A percentile compares a stretch with the other conserved stretches of the same genome.
phyloP scores from a whole-genome alignment of 345 rosid species.

The Carallia pectinifolia region DNA sequence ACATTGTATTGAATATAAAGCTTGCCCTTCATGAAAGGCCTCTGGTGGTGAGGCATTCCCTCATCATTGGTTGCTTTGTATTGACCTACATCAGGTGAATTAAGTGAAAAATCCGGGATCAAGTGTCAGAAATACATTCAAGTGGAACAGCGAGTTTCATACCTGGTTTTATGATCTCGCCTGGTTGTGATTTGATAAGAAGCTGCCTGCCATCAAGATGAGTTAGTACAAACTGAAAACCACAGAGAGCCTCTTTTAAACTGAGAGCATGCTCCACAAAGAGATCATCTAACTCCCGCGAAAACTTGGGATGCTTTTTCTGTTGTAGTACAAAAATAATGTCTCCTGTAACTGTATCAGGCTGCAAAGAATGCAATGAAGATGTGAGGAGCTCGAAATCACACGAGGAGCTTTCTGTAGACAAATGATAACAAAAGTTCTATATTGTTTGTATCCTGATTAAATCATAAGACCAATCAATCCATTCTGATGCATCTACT shows the following conservation, averaged over 20 bases:
- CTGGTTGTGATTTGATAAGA: slow-evolving; percentile 56
- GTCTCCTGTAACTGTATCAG: slow-evolving; percentile 47
- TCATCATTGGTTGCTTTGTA: slow-evolving; percentile 68
- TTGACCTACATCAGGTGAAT: slow-evolving; percentile 38
- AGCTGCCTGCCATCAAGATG: slow-evolving; percentile 71
- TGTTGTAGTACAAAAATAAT: slow-evolving; percentile 47
- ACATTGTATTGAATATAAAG: slow-evolving; percentile 64
- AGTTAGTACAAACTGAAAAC: slow-evolving; percentile 56
- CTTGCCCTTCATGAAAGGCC: slow-evolving; percentile 82
- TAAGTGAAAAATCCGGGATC: background rate
- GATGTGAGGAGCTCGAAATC: too few species aligned
- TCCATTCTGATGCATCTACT: background rate
- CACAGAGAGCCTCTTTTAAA: slow-evolving; percentile 66
- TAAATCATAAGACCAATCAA: background rate
- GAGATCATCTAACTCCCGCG: slow-evolving; percentile 30
- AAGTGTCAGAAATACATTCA: background rate
- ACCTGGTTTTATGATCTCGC: slow-evolving; percentile 69
- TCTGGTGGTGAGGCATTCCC: slow-evolving; percentile 68
- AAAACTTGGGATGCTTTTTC: slow-evolving; percentile 55
- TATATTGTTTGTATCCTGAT: background rate
- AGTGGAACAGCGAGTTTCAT: background rate
- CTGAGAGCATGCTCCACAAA: slow-evolving; percentile 36
- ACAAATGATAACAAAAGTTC: background rate
- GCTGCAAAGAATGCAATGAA: slow-evolving; percentile 26
- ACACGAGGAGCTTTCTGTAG: too few species aligned